Evolutionary conservation across 306 rosid genomes (phyloP), one percentile per base, ranked within the genome.

Genomic region (Luffa aegyptiaca): DNA sequence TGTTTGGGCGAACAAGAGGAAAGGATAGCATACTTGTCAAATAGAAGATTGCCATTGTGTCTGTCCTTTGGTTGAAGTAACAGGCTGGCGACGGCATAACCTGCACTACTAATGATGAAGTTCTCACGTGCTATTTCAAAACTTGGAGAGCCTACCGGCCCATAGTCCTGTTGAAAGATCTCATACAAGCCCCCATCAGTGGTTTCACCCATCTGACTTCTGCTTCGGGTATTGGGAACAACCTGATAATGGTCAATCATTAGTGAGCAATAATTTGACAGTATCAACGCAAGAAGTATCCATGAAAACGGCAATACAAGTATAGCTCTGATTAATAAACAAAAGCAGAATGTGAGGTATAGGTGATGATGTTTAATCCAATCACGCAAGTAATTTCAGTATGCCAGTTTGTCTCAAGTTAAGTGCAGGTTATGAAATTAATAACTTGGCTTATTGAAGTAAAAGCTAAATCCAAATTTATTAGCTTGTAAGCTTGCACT

Each of bases 151-250:
- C 98, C 95, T 16, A 93, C 98, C 77, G 99, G 96, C 36, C 99
- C 97, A 5, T 81, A 91, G 84, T 93, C 98, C 85, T 95, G 99
- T 75, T 95, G 97, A 84, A 95, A 95, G 84, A 95, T 91, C 91
- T 95, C 99, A 65, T 89, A 87, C 88, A 95, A 85, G 74, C 99
- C 99, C 46, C 99, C 99, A 80, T 95, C 99, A 16, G 99, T 95
- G 48, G 94, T 92, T 87, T 95, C 99, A 52, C 99, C 99, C 99
- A 95, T 95, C 88, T 95, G 99, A 85, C 98, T 93, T 92, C 97
- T 84, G 83, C 97, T 95, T 51, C 97, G 92, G 9, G 96, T 83
- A 79, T 93, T 90, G 55, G 97, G 99, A 84, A 95, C 97, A 55
- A 95, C 99, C 99, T 95, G 91, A 83, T 78, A 49, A 78, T 42